Evolutionary conservation across 2,329 filamentous ascomycete species (phyloP), one percentile per base, ranked within the genome.

Genomic region (Pezizomycotina sp.): DNA sequence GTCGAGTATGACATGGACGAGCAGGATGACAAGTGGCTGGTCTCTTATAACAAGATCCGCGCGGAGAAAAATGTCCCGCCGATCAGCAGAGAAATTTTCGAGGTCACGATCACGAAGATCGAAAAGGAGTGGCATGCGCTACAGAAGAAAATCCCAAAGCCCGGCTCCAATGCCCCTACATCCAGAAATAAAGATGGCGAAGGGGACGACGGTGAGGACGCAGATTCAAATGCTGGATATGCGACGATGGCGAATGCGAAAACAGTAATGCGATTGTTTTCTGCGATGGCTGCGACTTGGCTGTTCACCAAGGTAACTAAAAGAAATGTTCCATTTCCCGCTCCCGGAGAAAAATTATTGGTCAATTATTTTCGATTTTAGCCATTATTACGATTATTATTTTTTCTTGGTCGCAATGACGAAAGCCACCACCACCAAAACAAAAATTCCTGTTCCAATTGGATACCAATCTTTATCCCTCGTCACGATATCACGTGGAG

Each of bases 1-100:
- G 89, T 98, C 13, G 89, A 98, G 55, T 98, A 98, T 56, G 89
- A 98, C 56, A 98, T 98, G 89, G 89, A 98, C 53, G 89, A 98
- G 58, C 89, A 98, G 54, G 89, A 98, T 56, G 83, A 92, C 48
- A 82, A 84, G 61, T 98, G 89, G 89, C 63, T 98, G 16, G 78
- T 89, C 49, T 70, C 73, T 24, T 72, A 86, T 54, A 98, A 98
- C 51, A 60, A 63, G 8, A 73, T 78, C 50, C 72, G 89, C 39
- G 79, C 74, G 54, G 66, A 69, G 15, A 70, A 77, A 48, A 73
- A 76, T 28, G 71, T 81, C 14, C 81, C 91, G 48, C 66, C 74
- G 2, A 89, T 98, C 51, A 91, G 84, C 31, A 80, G 84, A 13
- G 84, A 92, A 45, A 73, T 93, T 32, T 93, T 98, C 52, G 89